phyloP scores from a whole-genome alignment of 768 basidiomycete genomes.

The Strobilomyces echinocephalus region DNA sequence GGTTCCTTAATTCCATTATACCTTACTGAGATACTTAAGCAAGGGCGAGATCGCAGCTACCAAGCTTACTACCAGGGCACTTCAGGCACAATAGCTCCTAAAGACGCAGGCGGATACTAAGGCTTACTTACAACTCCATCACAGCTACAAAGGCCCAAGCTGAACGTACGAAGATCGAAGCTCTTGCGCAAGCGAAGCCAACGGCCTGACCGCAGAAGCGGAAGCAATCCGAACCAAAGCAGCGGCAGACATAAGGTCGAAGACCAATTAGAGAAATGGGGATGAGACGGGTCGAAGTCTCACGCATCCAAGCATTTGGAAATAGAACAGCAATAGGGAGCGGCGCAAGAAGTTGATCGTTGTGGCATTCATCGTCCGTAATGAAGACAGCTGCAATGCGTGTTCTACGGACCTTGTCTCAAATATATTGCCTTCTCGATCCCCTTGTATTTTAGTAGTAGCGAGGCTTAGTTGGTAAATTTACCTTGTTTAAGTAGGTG shows the following conservation, averaged over 20 bases:
- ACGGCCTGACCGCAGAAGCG: constrained; percentile 67
- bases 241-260: constrained; percentile 53
- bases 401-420: too few relatives aligned
- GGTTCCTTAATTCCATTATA: constrained; percentile 9
- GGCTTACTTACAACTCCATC: constrained; percentile 68
- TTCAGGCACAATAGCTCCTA: constrained; percentile 58
- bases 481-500: too few relatives aligned
- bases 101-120: constrained; percentile 70
- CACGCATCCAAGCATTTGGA: constrained; percentile 61
- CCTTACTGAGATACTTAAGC: constrained; percentile 14
- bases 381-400: not conserved
- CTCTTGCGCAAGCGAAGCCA: constrained; percentile 73
- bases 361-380: not conserved
- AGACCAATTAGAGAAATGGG: constrained; percentile 75
- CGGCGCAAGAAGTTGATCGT: constrained; percentile 14
- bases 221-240: constrained; percentile 67
- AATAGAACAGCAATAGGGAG: constrained; percentile 55
- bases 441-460: too few relatives aligned
- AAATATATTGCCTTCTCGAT: too few relatives aligned
- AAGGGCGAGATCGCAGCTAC: constrained; percentile 83
- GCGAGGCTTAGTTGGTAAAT: too few relatives aligned
- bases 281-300: constrained; percentile 59
- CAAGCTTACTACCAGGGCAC: constrained; percentile 75
- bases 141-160: constrained; percentile 74
- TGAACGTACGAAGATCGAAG: constrained; percentile 59